These are phyloP conservation scores for Colletotrichum sp. DNA, from an alignment of 2,329 filamentous ascomycete species.

Conservation along the genomic window DNA sequence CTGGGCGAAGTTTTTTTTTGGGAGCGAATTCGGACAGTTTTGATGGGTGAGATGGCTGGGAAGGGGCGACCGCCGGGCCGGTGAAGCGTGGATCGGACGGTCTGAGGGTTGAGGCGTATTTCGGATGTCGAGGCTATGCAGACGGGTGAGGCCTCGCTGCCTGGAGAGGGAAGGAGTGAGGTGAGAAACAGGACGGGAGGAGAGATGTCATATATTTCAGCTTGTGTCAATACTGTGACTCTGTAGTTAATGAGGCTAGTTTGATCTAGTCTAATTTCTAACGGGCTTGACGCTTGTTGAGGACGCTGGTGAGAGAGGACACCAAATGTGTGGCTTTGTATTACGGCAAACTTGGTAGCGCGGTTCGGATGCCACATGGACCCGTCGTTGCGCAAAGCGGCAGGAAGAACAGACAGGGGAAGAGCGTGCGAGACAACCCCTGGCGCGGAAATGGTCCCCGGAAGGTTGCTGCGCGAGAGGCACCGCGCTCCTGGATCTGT, in stretches of 20 bases:
- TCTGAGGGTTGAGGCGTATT: not conserved
- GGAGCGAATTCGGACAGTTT: not conserved
- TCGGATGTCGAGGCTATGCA: not conserved
- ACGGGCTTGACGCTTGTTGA: not conserved
- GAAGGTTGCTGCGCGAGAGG: not conserved
- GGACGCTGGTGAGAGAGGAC: not conserved
- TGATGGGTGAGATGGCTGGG: not conserved
- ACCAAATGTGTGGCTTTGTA: not conserved
- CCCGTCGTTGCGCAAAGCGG: not conserved
- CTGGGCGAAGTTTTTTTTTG: not conserved
- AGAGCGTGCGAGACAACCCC: not conserved
- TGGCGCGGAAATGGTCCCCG: slow-evolving; percentile 1
- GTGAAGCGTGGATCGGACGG: not conserved
- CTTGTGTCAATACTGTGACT: not conserved
- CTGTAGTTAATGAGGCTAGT: not conserved
- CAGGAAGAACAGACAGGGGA: not conserved
- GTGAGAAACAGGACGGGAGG: not conserved
- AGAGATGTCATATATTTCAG: not conserved
- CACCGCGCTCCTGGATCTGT: not conserved
- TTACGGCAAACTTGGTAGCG: not conserved
- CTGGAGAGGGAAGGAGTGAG: not conserved
- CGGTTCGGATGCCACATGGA: slow-evolving; percentile 1
- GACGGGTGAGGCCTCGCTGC: not conserved
- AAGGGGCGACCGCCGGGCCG: not conserved
- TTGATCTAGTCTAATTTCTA: not conserved